Evolutionary conservation across 768 basidiomycete genomes (phyloP).

Genomic region (Lactifluus hygrophoroides): DNA sequence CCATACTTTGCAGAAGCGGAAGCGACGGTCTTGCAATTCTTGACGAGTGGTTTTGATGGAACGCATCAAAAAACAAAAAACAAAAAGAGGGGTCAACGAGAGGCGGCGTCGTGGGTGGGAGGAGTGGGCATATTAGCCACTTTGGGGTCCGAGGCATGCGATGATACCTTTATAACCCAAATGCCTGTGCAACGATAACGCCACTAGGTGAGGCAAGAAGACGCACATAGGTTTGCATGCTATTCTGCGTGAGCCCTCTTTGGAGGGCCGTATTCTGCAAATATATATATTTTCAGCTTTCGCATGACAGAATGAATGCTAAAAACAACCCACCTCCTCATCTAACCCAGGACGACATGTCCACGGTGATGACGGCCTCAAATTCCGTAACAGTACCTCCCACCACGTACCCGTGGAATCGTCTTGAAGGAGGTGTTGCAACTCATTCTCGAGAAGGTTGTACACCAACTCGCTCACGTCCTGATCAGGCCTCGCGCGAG

Average conservation of each 20-base stretch:
- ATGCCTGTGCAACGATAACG: conserved; percentile 9
- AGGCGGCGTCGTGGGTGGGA: not conserved
- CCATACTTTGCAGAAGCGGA: conserved; percentile 6
- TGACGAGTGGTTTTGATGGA: not conserved
- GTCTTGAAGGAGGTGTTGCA: conserved; percentile 4
- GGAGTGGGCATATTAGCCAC: not conserved
- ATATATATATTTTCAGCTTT: too few relatives aligned
- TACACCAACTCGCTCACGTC: conserved; percentile 14
- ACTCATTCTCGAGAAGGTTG: conserved; percentile 11
- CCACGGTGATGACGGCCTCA: conserved; percentile 8
- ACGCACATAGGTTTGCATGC: conserved; percentile 16
- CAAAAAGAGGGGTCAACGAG: too few relatives aligned
- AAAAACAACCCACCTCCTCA: not conserved
- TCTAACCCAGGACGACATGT: not conserved
- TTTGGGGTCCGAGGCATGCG: conserved; percentile 1
- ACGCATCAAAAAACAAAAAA: too few relatives aligned
- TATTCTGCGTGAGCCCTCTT: not conserved
- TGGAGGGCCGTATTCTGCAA: not conserved
- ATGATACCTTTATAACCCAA: conserved; percentile 11
- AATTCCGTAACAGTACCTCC: not conserved
- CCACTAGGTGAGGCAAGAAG: conserved; percentile 12
- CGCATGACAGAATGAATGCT: too few relatives aligned
- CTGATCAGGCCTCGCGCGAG: conserved; percentile 14
- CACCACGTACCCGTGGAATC: not conserved
- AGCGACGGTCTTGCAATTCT: not conserved